Conservation (phyloP, 805 yeast genomes). For the Metschnikowia hibisci region DNA sequence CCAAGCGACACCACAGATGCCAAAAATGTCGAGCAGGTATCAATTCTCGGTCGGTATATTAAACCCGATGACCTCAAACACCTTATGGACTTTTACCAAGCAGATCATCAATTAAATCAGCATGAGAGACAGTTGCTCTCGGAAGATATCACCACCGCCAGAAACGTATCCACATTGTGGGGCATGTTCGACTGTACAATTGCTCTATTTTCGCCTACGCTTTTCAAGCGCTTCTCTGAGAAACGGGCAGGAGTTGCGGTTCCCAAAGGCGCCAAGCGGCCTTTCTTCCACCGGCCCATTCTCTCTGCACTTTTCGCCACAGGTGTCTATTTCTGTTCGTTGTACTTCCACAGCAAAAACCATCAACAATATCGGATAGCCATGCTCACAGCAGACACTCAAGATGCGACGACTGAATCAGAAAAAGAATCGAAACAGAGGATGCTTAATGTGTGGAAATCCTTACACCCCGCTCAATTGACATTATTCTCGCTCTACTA, state of each 20-base stretch:
- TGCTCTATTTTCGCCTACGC: conserved; percentile 41
- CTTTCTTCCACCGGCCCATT: conserved; percentile 29
- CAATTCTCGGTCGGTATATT: conserved; percentile 19
- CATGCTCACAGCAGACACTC: conserved; percentile 29
- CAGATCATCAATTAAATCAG: conserved; percentile 40
- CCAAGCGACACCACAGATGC: neutral
- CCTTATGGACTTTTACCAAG: conserved; percentile 44
- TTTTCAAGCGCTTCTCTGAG: conserved; percentile 17
- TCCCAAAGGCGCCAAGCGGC: conserved; percentile 6
- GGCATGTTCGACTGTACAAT: conserved; percentile 40
- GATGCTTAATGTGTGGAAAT: conserved; percentile 31
- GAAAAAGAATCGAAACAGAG: conserved; percentile 13
- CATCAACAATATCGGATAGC: conserved; percentile 25
- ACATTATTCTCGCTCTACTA: conserved; percentile 48
- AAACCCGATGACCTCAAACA: conserved; percentile 35
- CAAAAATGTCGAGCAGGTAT: conserved; percentile 5
- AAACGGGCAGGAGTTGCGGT: conserved; percentile 5
- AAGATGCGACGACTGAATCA: conserved; percentile 18
- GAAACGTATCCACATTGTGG: conserved; percentile 32
- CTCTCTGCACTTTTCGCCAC: conserved; percentile 38
- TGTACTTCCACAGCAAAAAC: conserved; percentile 10
- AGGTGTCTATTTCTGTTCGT: conserved; percentile 13
- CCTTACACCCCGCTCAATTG: conserved; percentile 33
- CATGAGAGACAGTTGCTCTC: conserved; percentile 42
- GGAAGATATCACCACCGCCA: conserved; percentile 32